Conservation (phyloP, 108 stramenopile genomes). For the Nitzschia putrida region DNA sequence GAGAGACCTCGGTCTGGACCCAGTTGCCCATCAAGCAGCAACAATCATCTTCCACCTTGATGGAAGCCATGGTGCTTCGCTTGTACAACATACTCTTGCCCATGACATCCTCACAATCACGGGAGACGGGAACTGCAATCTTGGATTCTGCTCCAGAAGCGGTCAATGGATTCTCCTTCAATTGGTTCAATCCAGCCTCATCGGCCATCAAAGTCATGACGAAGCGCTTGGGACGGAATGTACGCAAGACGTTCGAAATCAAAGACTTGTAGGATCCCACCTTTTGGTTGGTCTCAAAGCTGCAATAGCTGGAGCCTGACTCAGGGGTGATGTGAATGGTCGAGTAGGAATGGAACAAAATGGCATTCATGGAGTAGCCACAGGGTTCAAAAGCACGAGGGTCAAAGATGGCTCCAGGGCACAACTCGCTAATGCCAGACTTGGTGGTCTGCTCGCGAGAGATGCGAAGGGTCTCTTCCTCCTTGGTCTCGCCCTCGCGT, state of each 20-base stretch:
- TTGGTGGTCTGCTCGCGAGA: constrained; percentile 72
- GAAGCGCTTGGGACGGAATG: constrained; percentile 95
- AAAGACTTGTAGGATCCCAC: constrained; percentile 84
- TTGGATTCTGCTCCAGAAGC: constrained; percentile 49
- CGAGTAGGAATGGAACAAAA: constrained; percentile 94
- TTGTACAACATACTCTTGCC: constrained; percentile 64
- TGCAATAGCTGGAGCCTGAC: constrained; percentile 91
- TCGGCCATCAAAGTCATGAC: constrained; percentile 99
- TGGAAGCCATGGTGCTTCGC: constrained; percentile 71
- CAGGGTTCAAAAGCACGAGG: constrained; percentile 96
- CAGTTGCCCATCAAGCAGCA: constrained; percentile 93
- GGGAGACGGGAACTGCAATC: constrained; percentile 59
- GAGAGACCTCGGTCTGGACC: constrained; percentile 46
- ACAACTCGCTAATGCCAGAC: constrained; percentile 88
- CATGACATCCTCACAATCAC: constrained; percentile 29
- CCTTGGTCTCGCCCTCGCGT: constrained; percentile 69
- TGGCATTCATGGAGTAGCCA: constrained; percentile 98
- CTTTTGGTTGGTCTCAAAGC: constrained; percentile 98
- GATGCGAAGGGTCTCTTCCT: constrained; percentile 77
- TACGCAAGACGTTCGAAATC: constrained; percentile 93
- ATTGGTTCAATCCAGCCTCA: constrained; percentile 87
- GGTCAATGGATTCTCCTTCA: constrained; percentile 79
- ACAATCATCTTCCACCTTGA: constrained; percentile 88
- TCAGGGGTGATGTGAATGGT: constrained; percentile 99
- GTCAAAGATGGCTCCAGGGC: constrained; percentile 94